Percentiles rank a stretch among this genome's conserved stretches.
phyloP scores from a whole-genome alignment of 192 early-diverging fungal species.

The Jimgerdemannia lactiflua region DNA sequence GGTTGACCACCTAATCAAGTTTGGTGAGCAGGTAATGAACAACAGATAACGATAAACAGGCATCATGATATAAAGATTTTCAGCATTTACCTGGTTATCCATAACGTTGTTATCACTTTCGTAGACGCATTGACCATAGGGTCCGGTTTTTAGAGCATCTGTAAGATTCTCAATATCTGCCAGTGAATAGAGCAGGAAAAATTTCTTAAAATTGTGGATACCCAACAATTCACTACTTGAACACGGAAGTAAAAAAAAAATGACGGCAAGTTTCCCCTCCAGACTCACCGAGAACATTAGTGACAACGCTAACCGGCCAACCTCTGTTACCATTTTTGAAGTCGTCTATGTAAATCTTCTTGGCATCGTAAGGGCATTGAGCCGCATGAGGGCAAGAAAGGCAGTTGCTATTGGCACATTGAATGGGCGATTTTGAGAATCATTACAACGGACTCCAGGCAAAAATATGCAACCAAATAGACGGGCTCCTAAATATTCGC shows the following conservation, averaged over 20 bases:
- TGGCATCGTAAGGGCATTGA: slow-evolving; percentile 63
- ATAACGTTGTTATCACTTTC: slow-evolving; percentile 68
- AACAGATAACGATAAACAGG: too few relatives aligned
- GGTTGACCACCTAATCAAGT: slow-evolving; percentile 13
- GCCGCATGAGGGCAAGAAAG: slow-evolving; percentile 48
- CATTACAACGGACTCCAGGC: too few relatives aligned
- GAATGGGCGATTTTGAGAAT: not conserved
- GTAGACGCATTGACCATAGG: slow-evolving; percentile 68
- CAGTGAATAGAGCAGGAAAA: too few relatives aligned
- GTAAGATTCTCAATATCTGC: slow-evolving; percentile 46
- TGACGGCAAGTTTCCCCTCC: too few relatives aligned
- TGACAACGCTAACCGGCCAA: slow-evolving; percentile 24
- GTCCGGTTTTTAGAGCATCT: slow-evolving; percentile 40
- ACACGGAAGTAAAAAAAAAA: too few relatives aligned
- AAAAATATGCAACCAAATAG: too few relatives aligned
- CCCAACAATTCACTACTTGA: too few relatives aligned
- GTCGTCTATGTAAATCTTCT: slow-evolving; percentile 47
- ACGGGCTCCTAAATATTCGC: too few relatives aligned
- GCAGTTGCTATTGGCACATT: slow-evolving; percentile 32
- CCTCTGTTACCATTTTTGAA: slow-evolving; percentile 28
- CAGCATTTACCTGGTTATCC: slow-evolving; percentile 46
- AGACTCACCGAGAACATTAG: too few relatives aligned
- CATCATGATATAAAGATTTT: too few relatives aligned
- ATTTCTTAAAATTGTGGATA: too few relatives aligned
- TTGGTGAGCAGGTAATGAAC: too few relatives aligned